A percentile compares a stretch with the other conserved stretches of the same genome.
Evolutionary conservation across 352 stramenopile genomes (phyloP).

Genomic region (Aphanomyces invadans): DNA sequence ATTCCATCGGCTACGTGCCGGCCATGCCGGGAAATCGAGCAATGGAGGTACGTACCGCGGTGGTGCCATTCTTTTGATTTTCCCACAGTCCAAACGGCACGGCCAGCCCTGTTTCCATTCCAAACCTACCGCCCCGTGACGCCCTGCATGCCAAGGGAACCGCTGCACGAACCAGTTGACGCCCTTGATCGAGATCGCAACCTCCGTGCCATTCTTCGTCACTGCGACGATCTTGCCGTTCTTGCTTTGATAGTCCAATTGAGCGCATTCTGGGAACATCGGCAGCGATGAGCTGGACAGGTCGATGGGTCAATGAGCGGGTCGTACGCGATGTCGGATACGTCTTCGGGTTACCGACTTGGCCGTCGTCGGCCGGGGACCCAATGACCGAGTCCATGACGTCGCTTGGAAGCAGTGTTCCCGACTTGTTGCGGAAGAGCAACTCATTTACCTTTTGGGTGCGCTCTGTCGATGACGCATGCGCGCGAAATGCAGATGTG

Average conservation of each 20-base stretch:
- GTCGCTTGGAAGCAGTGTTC: background rate
- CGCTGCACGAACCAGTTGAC: slow-evolving; percentile 46
- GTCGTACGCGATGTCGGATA: slow-evolving; percentile 16
- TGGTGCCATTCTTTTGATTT: slow-evolving; percentile 54
- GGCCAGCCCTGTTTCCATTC: slow-evolving; percentile 44
- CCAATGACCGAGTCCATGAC: slow-evolving; percentile 22
- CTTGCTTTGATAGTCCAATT: slow-evolving; percentile 58
- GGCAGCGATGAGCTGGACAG: too few species aligned
- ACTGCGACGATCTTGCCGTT: slow-evolving; percentile 41
- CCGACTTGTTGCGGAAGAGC: background rate
- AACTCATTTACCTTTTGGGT: slow-evolving; percentile 23
- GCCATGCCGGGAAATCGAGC: too few species aligned
- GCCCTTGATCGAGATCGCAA: slow-evolving; percentile 46
- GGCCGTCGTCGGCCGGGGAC: slow-evolving; percentile 25
- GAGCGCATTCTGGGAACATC: slow-evolving; percentile 32
- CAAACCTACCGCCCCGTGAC: too few species aligned
- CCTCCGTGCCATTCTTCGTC: slow-evolving; percentile 43
- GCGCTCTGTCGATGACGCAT: slow-evolving; percentile 22
- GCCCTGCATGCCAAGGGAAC: too few species aligned
- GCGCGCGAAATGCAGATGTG: slow-evolving; percentile 33
- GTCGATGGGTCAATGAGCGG: background rate
- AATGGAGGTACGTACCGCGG: slow-evolving; percentile 25
- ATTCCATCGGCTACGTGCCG: too few species aligned
- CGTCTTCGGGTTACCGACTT: slow-evolving; percentile 28
- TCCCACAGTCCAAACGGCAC: slow-evolving; percentile 64